These are phyloP conservation scores for Plenodomus biglobosus DNA, from an alignment of 2,329 filamentous ascomycete species.

Conservation along the genomic window DNA sequence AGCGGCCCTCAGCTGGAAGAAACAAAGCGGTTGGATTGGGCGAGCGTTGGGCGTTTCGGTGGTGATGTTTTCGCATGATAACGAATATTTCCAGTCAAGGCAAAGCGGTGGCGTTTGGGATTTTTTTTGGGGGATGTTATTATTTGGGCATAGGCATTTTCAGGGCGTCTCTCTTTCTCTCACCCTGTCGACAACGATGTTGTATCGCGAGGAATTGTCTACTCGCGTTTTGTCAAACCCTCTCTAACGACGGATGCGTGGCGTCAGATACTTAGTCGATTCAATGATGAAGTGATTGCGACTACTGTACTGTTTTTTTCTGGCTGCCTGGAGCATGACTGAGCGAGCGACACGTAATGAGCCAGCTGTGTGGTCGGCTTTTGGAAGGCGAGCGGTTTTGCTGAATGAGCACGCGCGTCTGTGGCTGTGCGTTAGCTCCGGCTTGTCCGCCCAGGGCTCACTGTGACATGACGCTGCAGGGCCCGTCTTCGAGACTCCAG, in stretches of 20 bases:
- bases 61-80: conserved; percentile 46
- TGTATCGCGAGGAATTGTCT: conserved; percentile 3
- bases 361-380: conserved; percentile 9
- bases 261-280: background rate
- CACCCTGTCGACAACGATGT: conserved; percentile 13
- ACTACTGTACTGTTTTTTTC: conserved; percentile 5
- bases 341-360: conserved; percentile 25
- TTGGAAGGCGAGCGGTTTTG: background rate
- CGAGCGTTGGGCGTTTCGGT: conserved; percentile 52
- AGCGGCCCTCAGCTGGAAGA: conserved; percentile 48
- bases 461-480: conserved; percentile 21
- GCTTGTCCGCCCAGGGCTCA: conserved; percentile 2
- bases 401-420: conserved; percentile 7
- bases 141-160: conserved; percentile 35
- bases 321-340: conserved; percentile 16
- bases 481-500: conserved; percentile 1
- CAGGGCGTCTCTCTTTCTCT: conserved; percentile 25
- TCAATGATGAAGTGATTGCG: conserved; percentile 16
- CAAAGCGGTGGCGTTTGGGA: conserved; percentile 36
- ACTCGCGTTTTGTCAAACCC: conserved; percentile 23
- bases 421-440: conserved; percentile 17
- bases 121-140: conserved; percentile 27
- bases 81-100: conserved; percentile 14
- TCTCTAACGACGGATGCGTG: conserved; percentile 30
- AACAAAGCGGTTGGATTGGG: conserved; percentile 50